Base-by-base conservation (phyloP, 2,329 filamentous ascomycete species). In the Colletotrichum lupini region DNA sequence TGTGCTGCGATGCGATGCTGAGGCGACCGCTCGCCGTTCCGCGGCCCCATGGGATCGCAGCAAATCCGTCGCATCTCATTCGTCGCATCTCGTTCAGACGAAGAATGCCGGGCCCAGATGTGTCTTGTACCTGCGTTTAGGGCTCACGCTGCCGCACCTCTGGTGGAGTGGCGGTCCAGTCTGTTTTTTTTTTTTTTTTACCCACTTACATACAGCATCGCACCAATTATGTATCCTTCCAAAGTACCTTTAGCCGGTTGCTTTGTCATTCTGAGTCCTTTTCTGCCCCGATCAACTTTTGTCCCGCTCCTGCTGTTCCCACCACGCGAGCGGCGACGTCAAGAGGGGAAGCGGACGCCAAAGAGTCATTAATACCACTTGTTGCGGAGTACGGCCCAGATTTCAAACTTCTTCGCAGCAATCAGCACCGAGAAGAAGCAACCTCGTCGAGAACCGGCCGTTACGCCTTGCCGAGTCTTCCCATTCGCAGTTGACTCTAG, bases 91-190 rank as follows among this genome's bases (percentile, higher is more conserved):
- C n/a, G 14, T 66, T 70, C 60, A 61, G 67, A 66, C 71, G 67
- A 70, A 73, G 24, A 66, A 35, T 64, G 67, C 61, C 67, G 56
- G 70, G 46, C 28, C 70, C 46, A 65, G 42, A 65, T 64, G 70
- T 56, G 71, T 56, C 71, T 55, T 66, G 71, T 73, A 65, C 71
- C 71, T 73, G 71, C 67, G 71, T 73, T 73, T 71, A 73, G 71
- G 71, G 71, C 71, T 73, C 56, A 58, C 35, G 32, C 55, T 52
- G 67, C 55, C 65, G 71, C 71, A 70, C 57, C 55, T 61, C 30
- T 49, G 42, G n/a, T 57, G 56, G 68, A 46, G 60, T 32, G 6
- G 22, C 22, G 58, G 35, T 24, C 69, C 59, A 42, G 3, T 28
- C 49, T 42, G 7, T 7, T 35, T 35, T 35, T 35, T 35, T 57